These are phyloP conservation scores for Auriscalpium vulgare DNA, from an alignment of 768 basidiomycete species.

Conservation along the genomic window DNA sequence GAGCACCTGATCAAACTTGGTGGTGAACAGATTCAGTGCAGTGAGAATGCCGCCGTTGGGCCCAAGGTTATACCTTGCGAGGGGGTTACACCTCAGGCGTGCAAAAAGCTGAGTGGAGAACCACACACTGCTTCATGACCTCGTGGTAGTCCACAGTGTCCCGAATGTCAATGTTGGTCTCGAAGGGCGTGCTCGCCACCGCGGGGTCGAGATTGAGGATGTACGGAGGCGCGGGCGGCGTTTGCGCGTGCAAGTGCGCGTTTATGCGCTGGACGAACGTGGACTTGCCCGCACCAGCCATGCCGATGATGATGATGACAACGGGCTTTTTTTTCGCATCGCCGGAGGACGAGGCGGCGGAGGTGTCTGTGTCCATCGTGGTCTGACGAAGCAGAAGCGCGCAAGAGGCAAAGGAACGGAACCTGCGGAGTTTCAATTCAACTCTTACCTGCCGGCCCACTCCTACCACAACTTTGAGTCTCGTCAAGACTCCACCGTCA, in stretches of 20 bases:
- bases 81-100: constrained; percentile 1
- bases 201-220: constrained; percentile 98
- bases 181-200: constrained; percentile 84
- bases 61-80: constrained; percentile 85
- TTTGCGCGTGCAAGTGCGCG: constrained; percentile 71
- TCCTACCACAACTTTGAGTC: too few relatives aligned
- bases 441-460: too few relatives aligned
- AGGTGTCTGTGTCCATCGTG: neutral
- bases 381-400: neutral
- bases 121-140: constrained; percentile 98
- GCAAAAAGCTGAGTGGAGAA: constrained; percentile 16
- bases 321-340: constrained; percentile 50
- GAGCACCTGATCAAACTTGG: constrained; percentile 97
- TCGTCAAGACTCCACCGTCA: too few relatives aligned
- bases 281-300: constrained; percentile 97
- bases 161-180: constrained; percentile 95
- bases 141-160: constrained; percentile 97
- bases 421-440: too few relatives aligned
- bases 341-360: neutral
- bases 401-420: too few relatives aligned
- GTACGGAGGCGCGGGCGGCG: constrained; percentile 73
- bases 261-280: constrained; percentile 95
- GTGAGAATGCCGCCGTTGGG: constrained; percentile 98
- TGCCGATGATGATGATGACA: constrained; percentile 86
- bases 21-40: constrained; percentile 94